These are phyloP conservation scores for Plasmodium gallinaceum DNA, from an alignment of 169 alveolate species.

Conservation along the genomic window DNA sequence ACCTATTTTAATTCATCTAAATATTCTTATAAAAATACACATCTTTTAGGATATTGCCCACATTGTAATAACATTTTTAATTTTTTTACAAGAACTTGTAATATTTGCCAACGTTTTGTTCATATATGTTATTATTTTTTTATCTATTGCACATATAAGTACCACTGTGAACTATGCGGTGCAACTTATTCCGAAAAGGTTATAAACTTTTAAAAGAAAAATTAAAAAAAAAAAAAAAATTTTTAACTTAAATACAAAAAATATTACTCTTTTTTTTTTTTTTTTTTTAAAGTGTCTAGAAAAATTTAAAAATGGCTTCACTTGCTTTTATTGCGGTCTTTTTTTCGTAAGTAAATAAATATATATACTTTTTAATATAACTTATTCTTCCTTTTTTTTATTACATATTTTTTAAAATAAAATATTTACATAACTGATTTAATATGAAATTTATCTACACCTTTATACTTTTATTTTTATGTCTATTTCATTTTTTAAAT, in stretches of 20 bases:
- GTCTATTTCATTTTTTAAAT: too few relatives aligned
- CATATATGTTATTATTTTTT: slow-evolving; percentile 59
- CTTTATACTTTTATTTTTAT: too few relatives aligned
- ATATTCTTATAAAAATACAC: slow-evolving; percentile 40
- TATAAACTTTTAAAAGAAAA: neutral
- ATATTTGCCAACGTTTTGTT: slow-evolving; percentile 32
- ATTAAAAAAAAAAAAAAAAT: too few relatives aligned
- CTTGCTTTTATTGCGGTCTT: slow-evolving; percentile 71
- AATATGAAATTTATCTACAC: too few relatives aligned
- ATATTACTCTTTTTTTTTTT: slow-evolving; percentile 12
- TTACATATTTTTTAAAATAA: neutral
- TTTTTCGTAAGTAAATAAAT: slow-evolving; percentile 30
- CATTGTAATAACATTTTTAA: slow-evolving; percentile 37
- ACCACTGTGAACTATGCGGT: slow-evolving; percentile 73
- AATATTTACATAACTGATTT: too few relatives aligned
- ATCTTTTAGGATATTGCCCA: slow-evolving; percentile 71
- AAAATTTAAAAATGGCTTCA: slow-evolving; percentile 53
- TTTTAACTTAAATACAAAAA: neutral
- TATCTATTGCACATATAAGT: slow-evolving; percentile 49
- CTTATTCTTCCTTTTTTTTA: neutral
- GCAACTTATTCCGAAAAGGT: slow-evolving; percentile 77
- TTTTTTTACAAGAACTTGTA: slow-evolving; percentile 30
- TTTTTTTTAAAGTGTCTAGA: slow-evolving; percentile 40
- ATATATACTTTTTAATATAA: too few relatives aligned
- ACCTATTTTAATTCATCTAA: slow-evolving; percentile 25